Conservation (phyloP, 164 flowering plant species). For the Piper betle region DNA sequence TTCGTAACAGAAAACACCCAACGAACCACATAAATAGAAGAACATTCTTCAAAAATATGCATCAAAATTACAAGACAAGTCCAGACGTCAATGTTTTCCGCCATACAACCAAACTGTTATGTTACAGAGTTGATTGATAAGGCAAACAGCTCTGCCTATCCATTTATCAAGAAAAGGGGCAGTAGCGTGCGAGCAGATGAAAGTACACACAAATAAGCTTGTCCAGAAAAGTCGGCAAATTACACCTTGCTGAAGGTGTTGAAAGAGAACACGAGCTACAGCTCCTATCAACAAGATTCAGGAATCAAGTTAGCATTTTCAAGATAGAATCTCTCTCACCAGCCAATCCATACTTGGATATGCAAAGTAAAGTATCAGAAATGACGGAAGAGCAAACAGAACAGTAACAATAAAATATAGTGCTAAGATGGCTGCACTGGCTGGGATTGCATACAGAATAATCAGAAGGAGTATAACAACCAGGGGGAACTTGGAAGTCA, state of each 20-base stretch:
- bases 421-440: conserved; percentile 70
- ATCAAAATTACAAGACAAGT: too few species aligned
- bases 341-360: conserved; percentile 96
- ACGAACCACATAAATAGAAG: too few species aligned
- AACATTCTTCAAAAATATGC: too few species aligned
- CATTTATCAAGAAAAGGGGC: background rate
- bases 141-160: too few species aligned
- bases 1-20: too few species aligned
- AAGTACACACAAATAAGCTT: background rate
- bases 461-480: conserved; percentile 64
- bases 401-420: conserved; percentile 67
- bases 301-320: conserved; percentile 8
- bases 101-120: too few species aligned
- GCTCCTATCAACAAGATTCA: background rate
- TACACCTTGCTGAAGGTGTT: background rate
- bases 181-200: background rate
- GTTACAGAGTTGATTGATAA: too few species aligned
- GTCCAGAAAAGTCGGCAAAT: background rate
- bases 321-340: conserved; percentile 71
- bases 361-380: conserved; percentile 80
- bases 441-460: conserved; percentile 62
- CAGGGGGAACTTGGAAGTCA: conserved; percentile 83
- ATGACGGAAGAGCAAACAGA: conserved; percentile 87
- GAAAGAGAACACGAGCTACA: background rate
- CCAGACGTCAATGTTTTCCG: too few species aligned